phyloP scores from a whole-genome alignment of 169 alveolate species.

The Cyclospora cayetanensis region DNA sequence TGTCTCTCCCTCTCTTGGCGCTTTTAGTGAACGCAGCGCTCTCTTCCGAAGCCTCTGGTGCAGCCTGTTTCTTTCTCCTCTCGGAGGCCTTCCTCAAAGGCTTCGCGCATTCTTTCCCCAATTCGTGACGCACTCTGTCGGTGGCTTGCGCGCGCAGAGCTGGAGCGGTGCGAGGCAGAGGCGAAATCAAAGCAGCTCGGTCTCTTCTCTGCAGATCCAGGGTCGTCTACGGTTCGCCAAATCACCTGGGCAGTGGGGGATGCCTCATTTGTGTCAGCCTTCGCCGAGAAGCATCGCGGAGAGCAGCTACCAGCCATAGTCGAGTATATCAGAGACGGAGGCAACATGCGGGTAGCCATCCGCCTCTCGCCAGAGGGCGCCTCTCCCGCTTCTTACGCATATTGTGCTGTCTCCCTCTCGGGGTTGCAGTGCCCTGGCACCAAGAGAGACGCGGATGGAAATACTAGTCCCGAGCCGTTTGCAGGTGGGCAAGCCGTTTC shows the following conservation, averaged over 20 bases:
- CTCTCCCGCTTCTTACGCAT: background rate
- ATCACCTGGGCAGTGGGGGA: conserved; percentile 44
- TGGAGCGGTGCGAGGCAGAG: conserved; percentile 35
- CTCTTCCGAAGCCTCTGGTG: background rate
- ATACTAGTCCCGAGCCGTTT: conserved; percentile 2
- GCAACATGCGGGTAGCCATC: conserved; percentile 7
- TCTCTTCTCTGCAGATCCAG: background rate
- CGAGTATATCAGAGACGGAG: conserved; percentile 66
- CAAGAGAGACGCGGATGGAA: conserved; percentile 18
- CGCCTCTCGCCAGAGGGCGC: background rate
- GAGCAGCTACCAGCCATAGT: conserved; percentile 51
- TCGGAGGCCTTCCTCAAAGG: too few relatives aligned
- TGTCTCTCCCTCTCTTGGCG: background rate
- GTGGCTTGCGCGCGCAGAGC: conserved; percentile 4
- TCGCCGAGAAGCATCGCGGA: conserved; percentile 7
- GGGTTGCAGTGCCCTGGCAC: conserved; percentile 56
- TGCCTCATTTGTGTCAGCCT: conserved; percentile 19
- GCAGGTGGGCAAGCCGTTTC: conserved; percentile 9
- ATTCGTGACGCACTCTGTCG: too few relatives aligned
- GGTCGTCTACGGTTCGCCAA: conserved; percentile 19
- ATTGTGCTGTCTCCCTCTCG: conserved; percentile 43
- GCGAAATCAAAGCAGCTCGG: conserved; percentile 50
- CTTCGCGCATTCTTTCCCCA: too few relatives aligned
- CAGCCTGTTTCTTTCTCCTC: background rate
- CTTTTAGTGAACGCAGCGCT: background rate